Evolutionary conservation across 192 early-diverging fungal genomes (phyloP), one percentile per base, ranked within the genome.

Genomic region (Entomortierella parvispora): DNA sequence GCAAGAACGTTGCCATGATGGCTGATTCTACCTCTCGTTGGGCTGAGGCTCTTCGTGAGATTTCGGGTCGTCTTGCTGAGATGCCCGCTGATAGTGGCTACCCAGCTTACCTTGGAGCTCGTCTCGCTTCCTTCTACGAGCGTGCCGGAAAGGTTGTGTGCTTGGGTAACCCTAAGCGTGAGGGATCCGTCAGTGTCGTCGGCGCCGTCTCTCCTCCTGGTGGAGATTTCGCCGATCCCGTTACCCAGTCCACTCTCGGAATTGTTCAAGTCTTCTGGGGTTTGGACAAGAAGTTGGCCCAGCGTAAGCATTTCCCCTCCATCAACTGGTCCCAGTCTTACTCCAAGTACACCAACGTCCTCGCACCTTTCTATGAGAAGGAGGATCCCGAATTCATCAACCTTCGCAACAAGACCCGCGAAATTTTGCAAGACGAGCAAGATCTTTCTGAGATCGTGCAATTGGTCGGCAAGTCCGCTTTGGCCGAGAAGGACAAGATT

Each of bases 201-300:
- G 98, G 97, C 46, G 98, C 98, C 62, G 98, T 99, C n/a, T 99
- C 98, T 2, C 98, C 98, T 44, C 97, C 98, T 11, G 98, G 98
- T 71, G 98, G 98, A 86, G 98, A 99, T 82, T 99, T 97, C 81
- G 96, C 97, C 51, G 98, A 99, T 84, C 97, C 98, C 29, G 98
- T 99, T 23, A 99, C 98, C 18, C 84, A 93, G 25, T 91, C 98
- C 15, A 99, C 98, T 2, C 86, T 99, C 53, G 89, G 96, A 85
- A 99, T 99, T 84, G 98, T 99, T 3, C 98, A 99, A 81, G 98
- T 99, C 52, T 99, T 99, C 90, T 99, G 98, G 98, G 98, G 97
- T 80, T 81, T 99, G 63, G 98, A 99, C 86, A 99, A 99, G 90
- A 99, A 99, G 86, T 86, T 99, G 40, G 98, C 98, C 8, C 98